A percentile compares a stretch with the other conserved stretches of the same genome.
Conservation (phyloP, 331 rosid species). For the Malus hybrid region DNA sequence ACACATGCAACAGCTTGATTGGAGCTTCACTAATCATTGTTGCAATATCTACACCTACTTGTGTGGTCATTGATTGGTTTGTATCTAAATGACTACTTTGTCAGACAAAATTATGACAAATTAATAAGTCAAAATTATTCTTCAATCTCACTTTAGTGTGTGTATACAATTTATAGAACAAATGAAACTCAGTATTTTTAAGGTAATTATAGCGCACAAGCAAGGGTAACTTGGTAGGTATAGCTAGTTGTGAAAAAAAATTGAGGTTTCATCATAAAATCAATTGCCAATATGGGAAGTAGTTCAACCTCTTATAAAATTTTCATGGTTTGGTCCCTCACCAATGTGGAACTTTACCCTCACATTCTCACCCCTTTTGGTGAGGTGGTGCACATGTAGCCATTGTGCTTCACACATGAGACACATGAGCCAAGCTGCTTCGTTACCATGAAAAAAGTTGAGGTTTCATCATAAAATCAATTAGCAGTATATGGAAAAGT, state of each 20-base stretch:
- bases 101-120: slow-evolving; percentile 29
- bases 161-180: background rate
- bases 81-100: slow-evolving; percentile 14
- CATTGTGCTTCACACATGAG: too few species aligned
- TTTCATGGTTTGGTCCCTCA: too few species aligned
- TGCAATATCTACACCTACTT: slow-evolving; percentile 12
- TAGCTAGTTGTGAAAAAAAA: background rate
- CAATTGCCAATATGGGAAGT: too few species aligned
- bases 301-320: too few species aligned
- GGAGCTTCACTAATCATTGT: slow-evolving; percentile 20
- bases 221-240: slow-evolving; percentile 16
- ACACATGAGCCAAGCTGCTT: too few species aligned
- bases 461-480: too few species aligned
- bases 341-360: too few species aligned
- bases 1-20: slow-evolving; percentile 13
- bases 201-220: slow-evolving; percentile 18
- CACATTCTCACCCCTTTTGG: too few species aligned
- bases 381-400: too few species aligned
- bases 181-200: background rate
- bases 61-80: slow-evolving; percentile 25
- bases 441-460: fast-evolving
- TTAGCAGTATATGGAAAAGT: too few species aligned
- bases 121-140: slow-evolving; percentile 12
- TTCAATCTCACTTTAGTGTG: slow-evolving; percentile 1
- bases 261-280: fast-evolving